phyloP scores from a whole-genome alignment of 331 rosid genomes.

The Cucumis variabilis region DNA sequence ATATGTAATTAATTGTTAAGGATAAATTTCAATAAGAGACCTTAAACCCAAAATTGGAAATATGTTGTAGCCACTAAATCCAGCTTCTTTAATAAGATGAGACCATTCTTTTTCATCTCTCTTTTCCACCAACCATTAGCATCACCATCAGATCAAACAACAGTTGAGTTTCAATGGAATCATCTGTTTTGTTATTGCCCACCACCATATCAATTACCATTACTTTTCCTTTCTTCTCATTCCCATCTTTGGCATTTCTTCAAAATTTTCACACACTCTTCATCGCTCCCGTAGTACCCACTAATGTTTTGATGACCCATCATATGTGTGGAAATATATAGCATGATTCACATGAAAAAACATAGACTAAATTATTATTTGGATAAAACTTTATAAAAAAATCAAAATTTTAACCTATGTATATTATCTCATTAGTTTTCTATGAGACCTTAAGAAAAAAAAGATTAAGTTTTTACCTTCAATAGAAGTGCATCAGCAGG shows the following conservation, averaged over 20 bases:
- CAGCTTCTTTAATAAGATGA: conserved; percentile 35
- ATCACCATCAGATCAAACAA: conserved; percentile 49
- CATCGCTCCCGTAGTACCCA: conserved; percentile 61
- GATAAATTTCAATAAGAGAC: conserved; percentile 50
- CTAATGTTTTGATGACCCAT: background rate
- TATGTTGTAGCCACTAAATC: conserved; percentile 45
- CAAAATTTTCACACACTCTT: conserved; percentile 50
- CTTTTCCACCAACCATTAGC: conserved; percentile 32
- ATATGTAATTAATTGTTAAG: background rate
- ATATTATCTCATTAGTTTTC: no score
- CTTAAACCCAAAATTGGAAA: conserved; percentile 32
- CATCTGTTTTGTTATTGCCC: background rate
- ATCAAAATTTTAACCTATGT: no score
- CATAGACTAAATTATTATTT: no score
- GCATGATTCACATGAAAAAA: no score
- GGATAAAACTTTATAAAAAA: no score
- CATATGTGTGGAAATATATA: no score
- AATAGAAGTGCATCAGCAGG: conserved; percentile 41
- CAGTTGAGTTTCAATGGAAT: conserved; percentile 38
- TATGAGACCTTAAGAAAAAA: no score
- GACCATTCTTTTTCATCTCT: conserved; percentile 56
- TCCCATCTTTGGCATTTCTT: conserved; percentile 43
- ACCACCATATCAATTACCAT: conserved; percentile 51
- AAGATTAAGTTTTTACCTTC: conserved; percentile 34
- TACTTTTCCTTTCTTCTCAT: conserved; percentile 54